These are phyloP conservation scores for Sungouiella thailandica DNA, from an alignment of 805 yeast genomes.

Conservation along the genomic window DNA sequence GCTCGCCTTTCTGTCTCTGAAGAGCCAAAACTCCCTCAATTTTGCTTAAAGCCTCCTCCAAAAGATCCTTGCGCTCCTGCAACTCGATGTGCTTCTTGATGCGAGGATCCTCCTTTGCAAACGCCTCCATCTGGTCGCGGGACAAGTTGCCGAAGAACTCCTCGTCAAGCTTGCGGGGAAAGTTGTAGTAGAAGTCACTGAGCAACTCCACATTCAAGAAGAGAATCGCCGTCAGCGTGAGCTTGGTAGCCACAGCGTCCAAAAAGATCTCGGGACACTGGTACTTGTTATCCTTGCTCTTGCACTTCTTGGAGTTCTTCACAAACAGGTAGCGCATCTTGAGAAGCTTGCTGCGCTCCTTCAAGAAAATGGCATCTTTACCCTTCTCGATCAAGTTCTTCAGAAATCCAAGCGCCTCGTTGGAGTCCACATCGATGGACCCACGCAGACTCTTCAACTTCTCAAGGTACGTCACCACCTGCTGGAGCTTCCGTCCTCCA, in stretches of 20 bases:
- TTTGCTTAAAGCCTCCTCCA: slow-evolving; percentile 78
- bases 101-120: slow-evolving; percentile 94
- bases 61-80: slow-evolving; percentile 85
- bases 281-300: slow-evolving; percentile 71
- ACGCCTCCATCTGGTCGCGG: slow-evolving; percentile 73
- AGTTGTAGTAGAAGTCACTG: slow-evolving; percentile 92
- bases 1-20: slow-evolving; percentile 32
- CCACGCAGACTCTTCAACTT: slow-evolving; percentile 37
- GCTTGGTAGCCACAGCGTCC: slow-evolving; percentile 86
- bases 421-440: slow-evolving; percentile 38
- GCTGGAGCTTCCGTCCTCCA: slow-evolving; percentile 80
- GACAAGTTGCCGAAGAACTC: slow-evolving; percentile 60
- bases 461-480: slow-evolving; percentile 71
- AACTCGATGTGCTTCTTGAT: slow-evolving; percentile 86
- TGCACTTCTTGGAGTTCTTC: slow-evolving; percentile 71
- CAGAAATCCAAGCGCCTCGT: slow-evolving; percentile 83
- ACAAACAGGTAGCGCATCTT: slow-evolving; percentile 68
- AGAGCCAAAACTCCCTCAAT: slow-evolving; percentile 80
- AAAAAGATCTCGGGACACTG: slow-evolving; percentile 93
- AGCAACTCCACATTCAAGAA: slow-evolving; percentile 90
- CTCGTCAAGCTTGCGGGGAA: slow-evolving; percentile 88
- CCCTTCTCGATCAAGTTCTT: slow-evolving; percentile 71
- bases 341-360: slow-evolving; percentile 65
- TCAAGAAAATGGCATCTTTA: slow-evolving; percentile 75
- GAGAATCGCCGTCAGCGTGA: slow-evolving; percentile 88